A percentile compares a stretch with the other conserved stretches of the same genome.
phyloP scores from a whole-genome alignment of 495 filamentous ascomycete species.

The Pseudoneurospora amorphoporcata region DNA sequence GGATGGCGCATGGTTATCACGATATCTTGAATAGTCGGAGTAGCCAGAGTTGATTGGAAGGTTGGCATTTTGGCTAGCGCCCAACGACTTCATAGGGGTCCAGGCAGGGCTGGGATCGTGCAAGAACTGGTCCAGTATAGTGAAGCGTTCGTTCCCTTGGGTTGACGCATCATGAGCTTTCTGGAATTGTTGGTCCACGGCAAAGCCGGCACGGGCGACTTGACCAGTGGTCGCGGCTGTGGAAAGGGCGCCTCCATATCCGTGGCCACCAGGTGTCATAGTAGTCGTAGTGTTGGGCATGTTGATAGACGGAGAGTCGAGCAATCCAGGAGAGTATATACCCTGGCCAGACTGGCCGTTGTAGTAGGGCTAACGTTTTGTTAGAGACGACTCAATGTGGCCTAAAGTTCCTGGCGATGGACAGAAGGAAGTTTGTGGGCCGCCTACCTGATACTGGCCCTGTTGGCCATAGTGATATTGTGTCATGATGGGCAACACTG shows the following conservation, averaged over 20 bases:
- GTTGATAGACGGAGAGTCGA: background rate
- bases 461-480: background rate
- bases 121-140: slow-evolving; percentile 2
- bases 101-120: background rate
- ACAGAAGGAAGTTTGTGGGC: background rate
- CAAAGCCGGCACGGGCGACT: background rate
- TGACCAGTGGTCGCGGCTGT: background rate
- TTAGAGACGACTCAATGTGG: background rate
- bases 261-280: background rate
- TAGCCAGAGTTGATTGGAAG: background rate
- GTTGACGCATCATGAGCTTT: background rate
- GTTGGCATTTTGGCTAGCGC: background rate
- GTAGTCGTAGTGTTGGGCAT: background rate
- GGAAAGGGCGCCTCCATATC: background rate
- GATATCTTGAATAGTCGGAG: slow-evolving; percentile 5
- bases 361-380: background rate
- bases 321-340: background rate
- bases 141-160: background rate
- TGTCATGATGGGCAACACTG: background rate
- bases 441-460: background rate
- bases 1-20: slow-evolving; percentile 30
- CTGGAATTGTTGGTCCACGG: background rate
- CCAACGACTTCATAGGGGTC: background rate
- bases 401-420: background rate
- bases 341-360: background rate